Conservation (phyloP, 208 protist species). For the Cochliopodium minus region DNA sequence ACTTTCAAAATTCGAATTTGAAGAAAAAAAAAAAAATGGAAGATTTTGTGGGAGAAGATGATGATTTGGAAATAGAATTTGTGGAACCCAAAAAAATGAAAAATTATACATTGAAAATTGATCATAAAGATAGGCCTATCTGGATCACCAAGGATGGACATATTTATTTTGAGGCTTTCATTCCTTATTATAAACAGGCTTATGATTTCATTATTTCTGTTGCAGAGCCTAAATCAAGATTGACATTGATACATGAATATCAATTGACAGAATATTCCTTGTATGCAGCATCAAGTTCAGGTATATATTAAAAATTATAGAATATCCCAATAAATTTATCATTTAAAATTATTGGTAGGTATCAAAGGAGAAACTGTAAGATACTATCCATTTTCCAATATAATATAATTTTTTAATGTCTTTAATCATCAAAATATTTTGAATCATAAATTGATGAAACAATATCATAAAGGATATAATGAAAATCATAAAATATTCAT, state of each 20-base stretch:
- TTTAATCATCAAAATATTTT: no score
- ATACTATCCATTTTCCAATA: no score
- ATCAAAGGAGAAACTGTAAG: no score
- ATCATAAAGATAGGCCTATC: neutral
- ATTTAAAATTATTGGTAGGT: constrained; percentile 6
- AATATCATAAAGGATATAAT: no score
- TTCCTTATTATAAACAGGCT: constrained; percentile 22
- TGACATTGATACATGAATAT: constrained; percentile 87
- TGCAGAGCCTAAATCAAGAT: constrained; percentile 77
- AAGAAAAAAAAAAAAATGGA: no score
- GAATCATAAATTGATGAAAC: no score
- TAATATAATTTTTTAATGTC: no score
- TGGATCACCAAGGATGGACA: neutral
- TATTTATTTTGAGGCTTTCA: constrained; percentile 14
- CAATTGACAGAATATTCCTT: constrained; percentile 84
- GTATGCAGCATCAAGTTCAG: constrained; percentile 80
- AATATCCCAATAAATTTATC: constrained; percentile 18
- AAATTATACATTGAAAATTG: neutral
- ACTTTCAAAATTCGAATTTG: no score
- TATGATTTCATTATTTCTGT: constrained; percentile 70
- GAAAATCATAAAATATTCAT: no score
- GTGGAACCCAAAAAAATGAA: no score
- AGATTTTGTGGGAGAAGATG: no score
- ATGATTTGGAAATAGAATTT: no score
- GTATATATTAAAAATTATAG: constrained; percentile 71